These are phyloP conservation scores for Neofusicoccum cordaticola DNA, from an alignment of 2,329 filamentous ascomycete species.

Conservation along the genomic window DNA sequence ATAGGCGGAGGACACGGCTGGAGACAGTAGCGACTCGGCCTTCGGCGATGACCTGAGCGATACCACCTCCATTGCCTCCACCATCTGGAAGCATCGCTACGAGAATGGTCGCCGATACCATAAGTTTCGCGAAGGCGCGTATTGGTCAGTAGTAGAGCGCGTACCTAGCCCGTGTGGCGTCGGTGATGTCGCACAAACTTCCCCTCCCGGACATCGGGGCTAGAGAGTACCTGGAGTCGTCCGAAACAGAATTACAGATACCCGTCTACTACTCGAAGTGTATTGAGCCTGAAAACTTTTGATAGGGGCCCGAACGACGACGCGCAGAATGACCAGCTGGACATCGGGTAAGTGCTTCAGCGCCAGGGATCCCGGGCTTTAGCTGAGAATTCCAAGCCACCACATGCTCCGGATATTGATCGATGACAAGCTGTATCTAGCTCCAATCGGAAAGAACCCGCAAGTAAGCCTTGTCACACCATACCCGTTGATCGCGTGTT, in stretches of 20 bases:
- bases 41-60: constrained; percentile 28
- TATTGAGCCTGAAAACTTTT: too few species aligned
- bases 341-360: not conserved
- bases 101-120: constrained; percentile 19
- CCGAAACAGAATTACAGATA: too few species aligned
- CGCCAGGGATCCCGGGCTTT: not conserved
- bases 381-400: constrained; percentile 21
- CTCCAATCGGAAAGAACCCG: constrained; percentile 25
- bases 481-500: not conserved
- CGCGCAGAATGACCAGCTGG: constrained; percentile 1
- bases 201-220: too few species aligned
- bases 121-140: not conserved
- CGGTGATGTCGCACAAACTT: too few species aligned
- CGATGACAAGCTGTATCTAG: constrained; percentile 24
- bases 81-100: constrained; percentile 29
- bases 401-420: constrained; percentile 28
- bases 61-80: constrained; percentile 30
- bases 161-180: too few species aligned
- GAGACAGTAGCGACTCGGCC: constrained; percentile 26
- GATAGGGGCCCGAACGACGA: constrained; percentile 29
- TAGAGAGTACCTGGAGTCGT: too few species aligned
- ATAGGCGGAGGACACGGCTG: not conserved
- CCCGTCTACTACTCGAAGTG: not conserved
- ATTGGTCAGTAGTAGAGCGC: not conserved
- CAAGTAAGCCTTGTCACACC: constrained; percentile 18